Conservation (phyloP, 2,329 filamentous ascomycete genomes). For the Colletotrichum musicola region DNA sequence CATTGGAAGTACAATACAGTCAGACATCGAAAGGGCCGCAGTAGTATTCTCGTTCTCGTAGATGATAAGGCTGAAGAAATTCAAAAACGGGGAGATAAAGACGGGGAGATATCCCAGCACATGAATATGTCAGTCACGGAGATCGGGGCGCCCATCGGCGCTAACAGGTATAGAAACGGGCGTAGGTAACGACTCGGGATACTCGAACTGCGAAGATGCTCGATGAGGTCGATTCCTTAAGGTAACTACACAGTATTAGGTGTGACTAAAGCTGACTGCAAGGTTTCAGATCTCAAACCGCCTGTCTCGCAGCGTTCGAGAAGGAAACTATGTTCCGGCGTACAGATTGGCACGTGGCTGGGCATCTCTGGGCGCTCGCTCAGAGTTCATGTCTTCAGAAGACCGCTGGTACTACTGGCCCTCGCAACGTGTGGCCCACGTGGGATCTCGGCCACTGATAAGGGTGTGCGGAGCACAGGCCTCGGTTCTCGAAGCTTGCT, state of each 20-base stretch:
- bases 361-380: neutral
- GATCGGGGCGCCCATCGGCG: no score
- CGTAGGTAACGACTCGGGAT: no score
- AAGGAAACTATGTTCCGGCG: neutral
- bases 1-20: no score
- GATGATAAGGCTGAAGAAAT: no score
- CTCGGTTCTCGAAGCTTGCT: neutral
- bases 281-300: neutral
- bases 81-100: no score
- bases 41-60: no score
- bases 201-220: no score
- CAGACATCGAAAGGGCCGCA: no score
- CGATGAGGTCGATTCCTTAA: neutral
- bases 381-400: neutral
- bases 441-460: neutral
- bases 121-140: no score
- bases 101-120: no score
- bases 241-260: neutral
- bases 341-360: neutral
- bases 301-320: no score
- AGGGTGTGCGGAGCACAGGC: neutral
- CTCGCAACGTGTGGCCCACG: neutral
- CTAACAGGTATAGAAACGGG: no score
- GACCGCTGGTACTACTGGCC: neutral
- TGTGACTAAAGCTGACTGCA: neutral